A percentile compares a stretch with the other conserved stretches of the same genome.
Conservation (phyloP, 371 early-diverging fungal genomes). For the Mucor velutinosus region DNA sequence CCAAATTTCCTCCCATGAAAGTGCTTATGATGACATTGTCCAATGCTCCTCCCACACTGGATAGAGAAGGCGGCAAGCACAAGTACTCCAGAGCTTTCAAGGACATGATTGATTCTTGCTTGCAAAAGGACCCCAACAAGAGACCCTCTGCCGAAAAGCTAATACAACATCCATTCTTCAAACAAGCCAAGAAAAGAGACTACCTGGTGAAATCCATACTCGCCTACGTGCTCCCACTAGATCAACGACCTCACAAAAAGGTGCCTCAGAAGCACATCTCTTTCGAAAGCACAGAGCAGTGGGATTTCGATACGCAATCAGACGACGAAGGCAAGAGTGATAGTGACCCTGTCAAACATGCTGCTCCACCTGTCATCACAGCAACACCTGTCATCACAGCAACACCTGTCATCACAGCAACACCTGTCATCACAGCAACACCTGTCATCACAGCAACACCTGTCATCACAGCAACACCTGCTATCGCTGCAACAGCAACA, state of each 20-base stretch:
- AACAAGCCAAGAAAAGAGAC: conserved; percentile 73
- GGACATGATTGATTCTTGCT: conserved; percentile 85
- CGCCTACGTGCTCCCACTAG: conserved; percentile 68
- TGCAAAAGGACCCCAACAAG: conserved; percentile 81
- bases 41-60: conserved; percentile 85
- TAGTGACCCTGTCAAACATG: neutral
- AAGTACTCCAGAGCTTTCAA: conserved; percentile 79
- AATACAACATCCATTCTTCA: conserved; percentile 79
- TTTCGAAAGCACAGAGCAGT: conserved; percentile 39
- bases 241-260: conserved; percentile 60
- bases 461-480: neutral
- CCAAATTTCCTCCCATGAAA: conserved; percentile 88
- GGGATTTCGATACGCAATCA: conserved; percentile 48
- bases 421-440: neutral
- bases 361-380: neutral
- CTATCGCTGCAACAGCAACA: neutral
- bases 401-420: neutral
- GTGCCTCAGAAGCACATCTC: conserved; percentile 40
- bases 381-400: neutral
- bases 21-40: conserved; percentile 85
- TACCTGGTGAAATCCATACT: conserved; percentile 66
- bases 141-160: conserved; percentile 82
- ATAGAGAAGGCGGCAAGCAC: conserved; percentile 72
- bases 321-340: conserved; percentile 13
- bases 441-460: neutral